Evolutionary conservation across 345 rosid genomes (phyloP).

Genomic region (Microthlaspi erraticum): DNA sequence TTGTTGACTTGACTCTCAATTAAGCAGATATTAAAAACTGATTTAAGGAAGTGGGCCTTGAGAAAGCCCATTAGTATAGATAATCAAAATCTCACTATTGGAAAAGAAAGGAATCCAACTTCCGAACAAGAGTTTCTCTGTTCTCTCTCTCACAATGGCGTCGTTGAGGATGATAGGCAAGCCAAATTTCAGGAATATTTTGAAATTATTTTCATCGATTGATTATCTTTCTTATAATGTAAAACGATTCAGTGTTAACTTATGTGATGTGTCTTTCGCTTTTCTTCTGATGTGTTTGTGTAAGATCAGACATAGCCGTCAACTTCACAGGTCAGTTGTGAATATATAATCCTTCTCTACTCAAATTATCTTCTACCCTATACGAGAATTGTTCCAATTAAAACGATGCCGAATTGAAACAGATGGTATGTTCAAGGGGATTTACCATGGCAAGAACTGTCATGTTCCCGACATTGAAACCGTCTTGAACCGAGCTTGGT

Average conservation of each 20-base stretch:
- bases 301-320: conserved; percentile 81
- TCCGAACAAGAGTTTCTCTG: not conserved
- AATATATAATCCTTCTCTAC: not conserved
- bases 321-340: conserved; percentile 83
- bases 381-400: not conserved
- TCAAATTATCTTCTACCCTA: not conserved
- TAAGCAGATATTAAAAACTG: not conserved
- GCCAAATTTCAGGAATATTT: conserved; percentile 43
- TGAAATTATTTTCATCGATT: not conserved
- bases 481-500: conserved; percentile 89
- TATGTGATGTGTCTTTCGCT: not conserved
- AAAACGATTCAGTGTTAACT: not conserved
- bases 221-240: not conserved
- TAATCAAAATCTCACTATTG: not conserved
- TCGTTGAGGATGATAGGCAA: conserved; percentile 81
- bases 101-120: not conserved
- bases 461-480: conserved; percentile 74
- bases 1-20: too few relatives aligned
- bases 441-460: conserved; percentile 83
- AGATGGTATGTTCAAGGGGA: conserved; percentile 99
- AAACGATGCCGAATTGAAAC: not conserved
- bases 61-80: conserved; percentile 12
- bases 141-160: conserved; percentile 55
- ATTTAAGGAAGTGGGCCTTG: conserved; percentile 5
- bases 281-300: conserved; percentile 24